Evolutionary conservation across 148 eudicot genomes (phyloP).

Genomic region (Spergularia marina): DNA sequence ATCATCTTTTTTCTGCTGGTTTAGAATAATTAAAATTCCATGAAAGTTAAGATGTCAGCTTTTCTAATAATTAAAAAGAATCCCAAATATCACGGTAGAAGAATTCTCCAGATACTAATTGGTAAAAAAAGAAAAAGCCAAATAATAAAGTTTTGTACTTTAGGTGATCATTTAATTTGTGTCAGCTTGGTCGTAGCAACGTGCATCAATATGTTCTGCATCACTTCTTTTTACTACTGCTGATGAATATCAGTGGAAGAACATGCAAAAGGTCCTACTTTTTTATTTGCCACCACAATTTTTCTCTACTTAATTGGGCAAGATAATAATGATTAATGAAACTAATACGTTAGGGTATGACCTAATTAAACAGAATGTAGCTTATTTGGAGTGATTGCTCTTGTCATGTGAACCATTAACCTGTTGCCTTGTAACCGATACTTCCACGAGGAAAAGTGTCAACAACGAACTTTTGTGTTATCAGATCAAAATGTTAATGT

Average conservation of each 20-base stretch:
- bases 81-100: conserved; percentile 25
- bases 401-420: no score
- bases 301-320: background rate
- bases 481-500: no score
- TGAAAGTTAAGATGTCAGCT: no score
- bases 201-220: background rate
- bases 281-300: conserved; percentile 11
- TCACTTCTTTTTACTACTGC: background rate
- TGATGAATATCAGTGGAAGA: conserved; percentile 7
- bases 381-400: no score
- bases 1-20: conserved; percentile 11
- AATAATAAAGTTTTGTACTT: conserved; percentile 17
- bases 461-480: no score
- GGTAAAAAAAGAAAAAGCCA: background rate
- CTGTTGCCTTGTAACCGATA: no score
- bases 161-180: conserved; percentile 11
- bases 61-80: background rate
- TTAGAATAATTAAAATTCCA: no score
- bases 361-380: no score
- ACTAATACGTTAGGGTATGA: no score
- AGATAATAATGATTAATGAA: background rate
- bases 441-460: no score
- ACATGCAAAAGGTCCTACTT: conserved; percentile 28
- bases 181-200: conserved; percentile 28
- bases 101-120: background rate